Percentiles rank a stretch among this genome's conserved stretches.
Evolutionary conservation across 2,329 filamentous ascomycete genomes (phyloP).

Genomic region (Aureobasidium subglaciale): DNA sequence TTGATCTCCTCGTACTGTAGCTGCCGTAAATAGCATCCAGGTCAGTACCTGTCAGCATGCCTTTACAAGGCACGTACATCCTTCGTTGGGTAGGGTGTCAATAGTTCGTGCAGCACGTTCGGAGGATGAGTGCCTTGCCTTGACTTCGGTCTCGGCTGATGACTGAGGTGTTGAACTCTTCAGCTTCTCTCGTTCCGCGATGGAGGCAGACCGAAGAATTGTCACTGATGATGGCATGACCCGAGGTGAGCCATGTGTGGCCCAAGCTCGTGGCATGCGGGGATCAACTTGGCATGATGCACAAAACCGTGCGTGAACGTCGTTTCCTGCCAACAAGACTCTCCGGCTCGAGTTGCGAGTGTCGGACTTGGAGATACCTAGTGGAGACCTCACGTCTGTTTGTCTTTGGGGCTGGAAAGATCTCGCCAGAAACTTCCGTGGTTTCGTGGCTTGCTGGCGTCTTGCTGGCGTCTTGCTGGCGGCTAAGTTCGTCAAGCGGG

Average conservation of each 20-base stretch:
- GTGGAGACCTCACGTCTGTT: neutral
- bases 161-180: neutral
- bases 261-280: neutral
- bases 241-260: neutral
- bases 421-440: neutral
- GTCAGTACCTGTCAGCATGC: conserved; percentile 4
- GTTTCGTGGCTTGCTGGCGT: neutral
- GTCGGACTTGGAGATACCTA: neutral
- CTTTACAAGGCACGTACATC: conserved; percentile 1
- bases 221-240: neutral
- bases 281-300: neutral
- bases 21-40: neutral
- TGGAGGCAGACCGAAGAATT: neutral
- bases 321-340: neutral
- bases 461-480: neutral
- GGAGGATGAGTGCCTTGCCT: neutral
- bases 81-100: neutral
- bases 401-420: neutral
- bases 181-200: neutral
- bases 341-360: neutral
- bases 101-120: neutral
- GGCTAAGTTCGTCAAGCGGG: no score
- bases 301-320: neutral
- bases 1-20: neutral
- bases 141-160: neutral